phyloP scores from a whole-genome alignment of 768 basidiomycete species.

The Serpula lacrymans region DNA sequence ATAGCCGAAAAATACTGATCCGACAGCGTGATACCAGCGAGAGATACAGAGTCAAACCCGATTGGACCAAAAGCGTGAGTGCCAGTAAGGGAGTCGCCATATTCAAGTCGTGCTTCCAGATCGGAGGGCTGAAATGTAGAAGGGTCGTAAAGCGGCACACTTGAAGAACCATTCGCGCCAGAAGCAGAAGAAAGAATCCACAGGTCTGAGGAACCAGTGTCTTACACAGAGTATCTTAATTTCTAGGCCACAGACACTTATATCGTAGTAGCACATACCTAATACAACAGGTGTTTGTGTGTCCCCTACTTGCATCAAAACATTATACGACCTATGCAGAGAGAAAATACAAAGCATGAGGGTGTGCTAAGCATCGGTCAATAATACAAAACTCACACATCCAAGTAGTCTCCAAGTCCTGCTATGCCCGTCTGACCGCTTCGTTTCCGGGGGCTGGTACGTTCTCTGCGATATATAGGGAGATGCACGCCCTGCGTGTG shows the following conservation, averaged over 20 bases:
- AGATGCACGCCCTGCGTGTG: constrained; percentile 18
- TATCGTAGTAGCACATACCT: constrained; percentile 35
- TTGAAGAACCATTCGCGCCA: constrained; percentile 33
- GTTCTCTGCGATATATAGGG: constrained; percentile 15
- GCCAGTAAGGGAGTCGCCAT: constrained; percentile 70
- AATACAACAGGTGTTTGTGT: constrained; percentile 54
- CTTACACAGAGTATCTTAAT: constrained; percentile 29
- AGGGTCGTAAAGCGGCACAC: constrained; percentile 47
- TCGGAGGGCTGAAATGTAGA: constrained; percentile 44
- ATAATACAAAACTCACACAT: constrained; percentile 46
- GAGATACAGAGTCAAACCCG: constrained; percentile 52
- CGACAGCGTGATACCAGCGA: constrained; percentile 49
- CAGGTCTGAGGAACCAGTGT: constrained; percentile 76
- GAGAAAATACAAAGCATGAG: constrained; percentile 1
- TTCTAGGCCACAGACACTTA: background rate
- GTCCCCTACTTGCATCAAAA: constrained; percentile 55
- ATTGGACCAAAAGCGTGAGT: constrained; percentile 66
- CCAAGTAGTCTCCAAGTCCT: constrained; percentile 58
- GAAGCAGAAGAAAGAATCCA: constrained; percentile 63
- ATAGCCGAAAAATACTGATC: constrained; percentile 66
- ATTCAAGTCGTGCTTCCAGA: constrained; percentile 48
- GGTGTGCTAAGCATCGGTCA: background rate
- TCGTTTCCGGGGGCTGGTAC: background rate
- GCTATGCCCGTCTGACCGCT: constrained; percentile 30
- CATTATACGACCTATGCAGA: constrained; percentile 54